A percentile compares a stretch with the other conserved stretches of the same genome.
These are phyloP conservation scores for Candida ficus DNA, from an alignment of 805 yeast species.

Conservation along the genomic window DNA sequence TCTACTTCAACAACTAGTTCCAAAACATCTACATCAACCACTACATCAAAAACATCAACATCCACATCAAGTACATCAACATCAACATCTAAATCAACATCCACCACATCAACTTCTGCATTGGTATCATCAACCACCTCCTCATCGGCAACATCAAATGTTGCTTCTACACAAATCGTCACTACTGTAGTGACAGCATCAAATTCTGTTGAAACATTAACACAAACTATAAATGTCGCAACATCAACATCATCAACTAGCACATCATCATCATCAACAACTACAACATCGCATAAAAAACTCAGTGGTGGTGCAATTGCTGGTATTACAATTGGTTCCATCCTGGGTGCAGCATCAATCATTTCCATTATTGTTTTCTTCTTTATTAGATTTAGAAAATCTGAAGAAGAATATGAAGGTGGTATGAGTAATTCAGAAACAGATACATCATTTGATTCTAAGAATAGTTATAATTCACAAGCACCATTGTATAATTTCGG, in stretches of 20 bases:
- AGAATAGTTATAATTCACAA: neutral
- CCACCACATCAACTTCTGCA: neutral
- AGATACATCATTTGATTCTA: slow-evolving; percentile 33
- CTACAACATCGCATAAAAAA: slow-evolving; percentile 2
- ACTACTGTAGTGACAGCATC: slow-evolving; percentile 14
- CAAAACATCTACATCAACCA: neutral
- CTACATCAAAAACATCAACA: neutral
- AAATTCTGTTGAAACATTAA: slow-evolving; percentile 5
- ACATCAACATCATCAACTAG: slow-evolving; percentile 6
- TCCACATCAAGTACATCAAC: slow-evolving; percentile 4
- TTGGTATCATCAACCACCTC: slow-evolving; percentile 9
- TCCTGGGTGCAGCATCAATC: slow-evolving; percentile 39
- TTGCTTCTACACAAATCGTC: slow-evolving; percentile 9
- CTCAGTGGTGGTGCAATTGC: slow-evolving; percentile 46
- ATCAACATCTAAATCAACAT: slow-evolving; percentile 13
- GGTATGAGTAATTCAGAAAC: slow-evolving; percentile 34
- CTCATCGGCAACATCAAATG: slow-evolving; percentile 11
- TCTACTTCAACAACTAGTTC: neutral
- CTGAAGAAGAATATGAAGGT: slow-evolving; percentile 13
- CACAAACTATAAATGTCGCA: slow-evolving; percentile 11
- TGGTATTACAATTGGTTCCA: slow-evolving; percentile 53
- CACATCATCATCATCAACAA: slow-evolving; percentile 13
- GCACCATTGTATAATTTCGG: neutral
- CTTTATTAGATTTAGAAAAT: slow-evolving; percentile 11
- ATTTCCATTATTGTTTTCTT: slow-evolving; percentile 19